A percentile compares a stretch with the other conserved stretches of the same genome.
Evolutionary conservation across 1,284 basidiomycete genomes (phyloP).

Genomic region (Malassezia japonica): DNA sequence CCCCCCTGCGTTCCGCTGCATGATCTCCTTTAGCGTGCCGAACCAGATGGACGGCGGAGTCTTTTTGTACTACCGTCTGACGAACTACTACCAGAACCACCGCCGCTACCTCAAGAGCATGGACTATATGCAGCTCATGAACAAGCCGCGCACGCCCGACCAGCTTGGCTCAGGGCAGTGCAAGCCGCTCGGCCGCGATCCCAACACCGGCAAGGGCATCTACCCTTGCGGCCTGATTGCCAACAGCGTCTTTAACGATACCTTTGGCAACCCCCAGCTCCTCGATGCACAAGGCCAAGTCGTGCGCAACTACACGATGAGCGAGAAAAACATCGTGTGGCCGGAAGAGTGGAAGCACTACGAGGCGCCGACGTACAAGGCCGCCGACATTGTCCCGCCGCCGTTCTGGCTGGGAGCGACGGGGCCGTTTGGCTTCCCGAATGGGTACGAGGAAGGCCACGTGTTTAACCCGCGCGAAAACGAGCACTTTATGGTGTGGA

Average conservation of each 20-base stretch:
- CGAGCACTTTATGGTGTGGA: slow-evolving; percentile 99
- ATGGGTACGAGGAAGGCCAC: slow-evolving; percentile 61
- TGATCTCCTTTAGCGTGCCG: slow-evolving; percentile 55
- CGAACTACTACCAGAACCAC: slow-evolving; percentile 81
- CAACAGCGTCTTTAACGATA: slow-evolving; percentile 96
- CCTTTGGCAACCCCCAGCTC: slow-evolving; percentile 61
- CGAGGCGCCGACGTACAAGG: slow-evolving; percentile 39
- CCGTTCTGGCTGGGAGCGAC: slow-evolving; percentile 63
- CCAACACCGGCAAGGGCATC: slow-evolving; percentile 27
- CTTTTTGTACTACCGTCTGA: slow-evolving; percentile 82
- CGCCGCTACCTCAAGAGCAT: slow-evolving; percentile 91
- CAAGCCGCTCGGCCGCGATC: slow-evolving; percentile 64
- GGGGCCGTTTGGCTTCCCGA: slow-evolving; percentile 54
- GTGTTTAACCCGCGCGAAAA: slow-evolving; percentile 68
- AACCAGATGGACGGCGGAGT: slow-evolving; percentile 66
- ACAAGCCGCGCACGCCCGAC: slow-evolving; percentile 55
- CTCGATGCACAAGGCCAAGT: slow-evolving; percentile 50
- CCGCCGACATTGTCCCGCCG: slow-evolving; percentile 70
- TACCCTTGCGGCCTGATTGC: slow-evolving; percentile 97
- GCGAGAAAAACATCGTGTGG: slow-evolving; percentile 79
- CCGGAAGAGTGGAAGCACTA: slow-evolving; percentile 87
- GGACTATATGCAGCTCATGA: slow-evolving; percentile 73
- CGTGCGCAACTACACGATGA: slow-evolving; percentile 60
- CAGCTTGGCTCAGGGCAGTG: slow-evolving; percentile 61
- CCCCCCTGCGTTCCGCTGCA: slow-evolving; percentile 22